These are phyloP conservation scores for Heimioporus sp. DNA, from an alignment of 768 basidiomycete genomes.

Conservation along the genomic window DNA sequence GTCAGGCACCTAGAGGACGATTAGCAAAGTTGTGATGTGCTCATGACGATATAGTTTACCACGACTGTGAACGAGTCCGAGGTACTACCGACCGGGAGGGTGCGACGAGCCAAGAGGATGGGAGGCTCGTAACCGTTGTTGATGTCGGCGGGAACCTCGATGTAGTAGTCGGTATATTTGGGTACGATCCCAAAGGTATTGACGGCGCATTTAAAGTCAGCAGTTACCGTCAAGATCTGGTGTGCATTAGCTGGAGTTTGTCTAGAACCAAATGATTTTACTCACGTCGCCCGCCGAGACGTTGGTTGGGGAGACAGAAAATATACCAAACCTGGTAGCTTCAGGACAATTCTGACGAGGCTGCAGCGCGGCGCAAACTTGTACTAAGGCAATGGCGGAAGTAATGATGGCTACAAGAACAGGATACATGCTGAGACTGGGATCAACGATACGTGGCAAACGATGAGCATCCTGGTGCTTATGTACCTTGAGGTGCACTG, in stretches of 20 bases:
- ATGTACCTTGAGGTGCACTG: too few relatives aligned
- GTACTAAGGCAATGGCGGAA: conserved; percentile 7
- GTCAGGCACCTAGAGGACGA: conserved; percentile 18
- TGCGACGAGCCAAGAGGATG: conserved; percentile 27
- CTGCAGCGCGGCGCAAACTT: conserved; percentile 15
- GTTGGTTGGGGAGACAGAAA: conserved; percentile 18
- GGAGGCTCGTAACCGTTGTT: conserved; percentile 31
- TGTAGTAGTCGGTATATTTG: conserved; percentile 31
- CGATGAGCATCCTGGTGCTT: too few relatives aligned
- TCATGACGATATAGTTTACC: conserved; percentile 4
- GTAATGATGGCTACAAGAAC: conserved; percentile 9
- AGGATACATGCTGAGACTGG: conserved; percentile 16
- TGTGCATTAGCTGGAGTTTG: background rate
- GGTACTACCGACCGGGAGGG: conserved; percentile 5
- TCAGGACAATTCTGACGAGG: conserved; percentile 22
- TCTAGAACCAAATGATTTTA: background rate
- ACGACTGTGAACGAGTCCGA: conserved; percentile 15
- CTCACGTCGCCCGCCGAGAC: conserved; percentile 26
- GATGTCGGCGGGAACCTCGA: conserved; percentile 30
- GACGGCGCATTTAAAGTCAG: conserved; percentile 28
- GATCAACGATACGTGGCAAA: too few relatives aligned
- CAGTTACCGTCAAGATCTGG: conserved; percentile 19
- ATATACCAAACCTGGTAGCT: conserved; percentile 19
- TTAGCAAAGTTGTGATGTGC: background rate
- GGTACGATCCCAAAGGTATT: conserved; percentile 16